Evolutionary conservation across 2,329 filamentous ascomycete species (phyloP), one percentile per base, ranked within the genome.

Genomic region (Hymenoscyphus infarciens): DNA sequence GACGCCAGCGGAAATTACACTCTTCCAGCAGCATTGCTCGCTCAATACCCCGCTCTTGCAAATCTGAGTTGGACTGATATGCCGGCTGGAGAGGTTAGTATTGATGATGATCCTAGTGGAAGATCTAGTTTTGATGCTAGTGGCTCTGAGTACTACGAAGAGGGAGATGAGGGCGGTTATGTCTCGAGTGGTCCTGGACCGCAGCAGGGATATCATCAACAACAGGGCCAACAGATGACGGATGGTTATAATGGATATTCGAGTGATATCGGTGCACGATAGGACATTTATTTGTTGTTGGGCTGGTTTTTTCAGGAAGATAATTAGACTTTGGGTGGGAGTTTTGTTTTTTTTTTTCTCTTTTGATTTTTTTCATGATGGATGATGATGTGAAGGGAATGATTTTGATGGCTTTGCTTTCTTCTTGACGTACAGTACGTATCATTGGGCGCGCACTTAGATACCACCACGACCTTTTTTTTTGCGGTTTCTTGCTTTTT

Each of bases 1-100:
- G 83, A 86, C 68, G 72, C 81, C 2, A 77, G 77, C 59, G 81
- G 82, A 60, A 81, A 83, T 63, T 91, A 90, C 73, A 80, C 83
- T 42, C 82, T 98, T n/a, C 95, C 95, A 1, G 90, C 91, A 3
- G 94, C 94, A 1, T 79, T 99, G 57, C 79, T 98, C 45, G 90
- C 90, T 19, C 95, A 98, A 73, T 98, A 97, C 75, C 95, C 95
- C 13, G 93, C 92, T 3, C 79, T 99, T n/a, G 92, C 93, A 27
- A 89, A 88, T 60, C 84, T 98, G 74, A 93, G 94, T 72, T 98
- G 94, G 93, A 83, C 84, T 19, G 84, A 88, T 60, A 83, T 96
- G 73, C 84, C 87, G 52, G 83, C 88, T n/a, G 81, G 81, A 4
- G 77, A 76, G 29, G 72, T 82, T 6, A 86, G 86, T 19, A 82